Evolutionary conservation across 2,329 filamentous ascomycete species (phyloP).

Genomic region (Penicillium sp.): DNA sequence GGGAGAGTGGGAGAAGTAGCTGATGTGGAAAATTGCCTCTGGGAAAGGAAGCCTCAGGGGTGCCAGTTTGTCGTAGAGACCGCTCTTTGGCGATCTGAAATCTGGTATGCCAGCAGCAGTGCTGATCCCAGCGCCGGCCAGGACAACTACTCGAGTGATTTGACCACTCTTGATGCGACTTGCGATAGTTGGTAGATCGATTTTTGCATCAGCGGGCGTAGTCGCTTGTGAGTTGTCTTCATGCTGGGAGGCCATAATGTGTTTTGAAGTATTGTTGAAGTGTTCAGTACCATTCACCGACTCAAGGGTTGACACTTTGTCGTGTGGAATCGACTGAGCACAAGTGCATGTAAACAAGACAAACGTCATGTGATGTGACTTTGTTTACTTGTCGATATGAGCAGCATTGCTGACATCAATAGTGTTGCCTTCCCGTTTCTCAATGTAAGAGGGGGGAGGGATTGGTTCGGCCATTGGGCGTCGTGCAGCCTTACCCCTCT

Average conservation of each 20-base stretch:
- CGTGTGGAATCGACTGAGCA: neutral
- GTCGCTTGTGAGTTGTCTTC: neutral
- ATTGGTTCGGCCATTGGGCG: neutral
- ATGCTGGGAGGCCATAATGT: neutral
- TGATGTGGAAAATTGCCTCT: conserved; percentile 84
- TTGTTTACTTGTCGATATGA: neutral
- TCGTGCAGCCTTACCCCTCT: neutral
- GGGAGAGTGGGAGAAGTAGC: conserved; percentile 76
- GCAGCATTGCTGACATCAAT: neutral
- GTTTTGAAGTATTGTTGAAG: neutral
- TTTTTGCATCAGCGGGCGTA: neutral
- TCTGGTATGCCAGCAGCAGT: conserved; percentile 69
- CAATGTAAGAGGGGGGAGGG: neutral
- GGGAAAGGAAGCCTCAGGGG: conserved; percentile 77
- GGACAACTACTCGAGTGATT: conserved; percentile 22
- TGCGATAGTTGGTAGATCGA: conserved; percentile 14
- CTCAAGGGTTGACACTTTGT: neutral
- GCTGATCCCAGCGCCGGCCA: conserved; percentile 72
- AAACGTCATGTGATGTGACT: neutral
- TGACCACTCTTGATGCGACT: conserved; percentile 17
- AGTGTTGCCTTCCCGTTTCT: no score
- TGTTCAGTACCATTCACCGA: neutral
- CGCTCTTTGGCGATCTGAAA: conserved; percentile 82
- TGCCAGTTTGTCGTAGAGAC: conserved; percentile 81
- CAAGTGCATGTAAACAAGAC: neutral